Conservation (phyloP, 208 protist genomes). For the Tritrichomonas musculus region DNA sequence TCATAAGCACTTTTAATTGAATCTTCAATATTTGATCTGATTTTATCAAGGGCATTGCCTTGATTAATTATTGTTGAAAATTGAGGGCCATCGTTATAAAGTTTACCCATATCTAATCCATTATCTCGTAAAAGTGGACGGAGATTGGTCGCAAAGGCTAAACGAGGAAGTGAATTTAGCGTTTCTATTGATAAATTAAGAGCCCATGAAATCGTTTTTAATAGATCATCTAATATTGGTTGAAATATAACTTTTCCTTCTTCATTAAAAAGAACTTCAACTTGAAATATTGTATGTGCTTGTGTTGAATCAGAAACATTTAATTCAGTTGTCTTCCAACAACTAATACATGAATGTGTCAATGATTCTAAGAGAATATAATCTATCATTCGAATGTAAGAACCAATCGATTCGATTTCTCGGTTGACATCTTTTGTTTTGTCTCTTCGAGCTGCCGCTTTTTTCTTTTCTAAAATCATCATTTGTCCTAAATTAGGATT, state of each 20-base stretch:
- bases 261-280: not conserved
- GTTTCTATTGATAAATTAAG: not conserved
- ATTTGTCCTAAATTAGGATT: slow-evolving; percentile 10
- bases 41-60: not conserved
- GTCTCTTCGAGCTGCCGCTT: not conserved
- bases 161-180: not conserved
- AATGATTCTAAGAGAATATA: not conserved
- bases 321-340: not conserved
- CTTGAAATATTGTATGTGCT: not conserved
- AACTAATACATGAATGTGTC: not conserved
- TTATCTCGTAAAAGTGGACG: not conserved
- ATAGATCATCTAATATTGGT: not conserved
- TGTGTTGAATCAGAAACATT: slow-evolving; percentile 9
- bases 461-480: not conserved
- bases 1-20: not conserved
- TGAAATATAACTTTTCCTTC: not conserved
- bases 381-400: not conserved
- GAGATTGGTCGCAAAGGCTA: not conserved
- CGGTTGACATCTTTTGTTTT: not conserved
- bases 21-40: not conserved
- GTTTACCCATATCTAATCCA: not conserved
- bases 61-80: not conserved
- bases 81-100: not conserved
- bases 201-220: not conserved
- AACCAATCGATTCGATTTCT: not conserved